Base-by-base conservation (phyloP, 352 stramenopile genomes). In the Blastocystis sp. region DNA sequence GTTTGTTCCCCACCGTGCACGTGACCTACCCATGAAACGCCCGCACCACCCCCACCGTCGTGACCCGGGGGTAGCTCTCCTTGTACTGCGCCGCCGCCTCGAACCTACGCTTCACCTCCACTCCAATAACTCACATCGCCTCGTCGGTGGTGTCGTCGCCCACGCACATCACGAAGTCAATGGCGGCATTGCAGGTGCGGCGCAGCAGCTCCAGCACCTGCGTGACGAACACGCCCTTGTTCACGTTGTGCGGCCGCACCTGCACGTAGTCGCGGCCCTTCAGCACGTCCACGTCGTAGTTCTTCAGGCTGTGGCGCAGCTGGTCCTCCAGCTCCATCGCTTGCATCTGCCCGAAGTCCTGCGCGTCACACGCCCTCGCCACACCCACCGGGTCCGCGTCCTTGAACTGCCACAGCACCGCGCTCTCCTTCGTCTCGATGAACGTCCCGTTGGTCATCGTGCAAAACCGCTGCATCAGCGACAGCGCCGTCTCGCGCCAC, bases 401-500 rank as follows among this genome's bases (percentile, higher is more conserved):
- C 87, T 96, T 94, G 90, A 97, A 99, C 91, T 99, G 96, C 96
- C 97, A 99, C 60, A 99, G 89, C 76, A 99, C 90, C 52, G 97
- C 97, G 90, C 96, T 98, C 76, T 97, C 96, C 81, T 98, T 99
- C 57, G 98, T 92, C 92, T 98, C 97, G 52, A 99, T 97, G 90
- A 99, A 99, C 64, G 96, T 98, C 80, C 97, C 97, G 90, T 99
- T 96, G 3, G 97, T 99, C 74, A 96, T 93, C 24, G 94, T 95
- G 9, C 95, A 96, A 93, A 98, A 99, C 71, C 98, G 96, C 91
- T 98, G 94, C 97, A 99, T 99, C 62, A 99, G 95, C 40, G 93
- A 94, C 89, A 98, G 94, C 3, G 94, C 96, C 70, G 98, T 93
- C 60, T 98, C 94, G 89, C 98, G 97, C 97, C 97, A 99, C 64